phyloP scores from a whole-genome alignment of 352 stramenopile species.

The Phytopythium chamaehyphon region DNA sequence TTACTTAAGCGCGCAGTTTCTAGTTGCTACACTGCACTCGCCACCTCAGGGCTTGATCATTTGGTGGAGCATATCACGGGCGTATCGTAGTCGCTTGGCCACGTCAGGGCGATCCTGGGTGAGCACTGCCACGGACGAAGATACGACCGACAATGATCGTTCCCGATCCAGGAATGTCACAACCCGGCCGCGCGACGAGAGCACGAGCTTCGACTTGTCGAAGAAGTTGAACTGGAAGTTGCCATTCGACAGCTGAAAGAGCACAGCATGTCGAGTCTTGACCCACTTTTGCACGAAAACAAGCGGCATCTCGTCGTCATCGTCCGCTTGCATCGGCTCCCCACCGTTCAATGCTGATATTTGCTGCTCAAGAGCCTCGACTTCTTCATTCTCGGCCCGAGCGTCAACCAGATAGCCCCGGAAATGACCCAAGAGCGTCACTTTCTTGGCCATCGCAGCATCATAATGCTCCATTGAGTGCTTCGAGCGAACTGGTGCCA shows the following conservation, averaged over 20 bases:
- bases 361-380: conserved; percentile 35
- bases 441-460: conserved; percentile 94
- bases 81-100: conserved; percentile 86
- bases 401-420: conserved; percentile 94
- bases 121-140: conserved; percentile 52
- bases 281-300: conserved; percentile 98
- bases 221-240: conserved; percentile 97
- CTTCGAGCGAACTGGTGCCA: conserved; percentile 25
- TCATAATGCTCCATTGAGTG: conserved; percentile 75
- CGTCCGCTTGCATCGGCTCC: conserved; percentile 16
- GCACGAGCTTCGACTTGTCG: conserved; percentile 94
- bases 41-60: conserved; percentile 45
- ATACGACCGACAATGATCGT: conserved; percentile 46
- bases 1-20: background rate
- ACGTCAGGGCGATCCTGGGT: conserved; percentile 60
- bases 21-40: conserved; percentile 3
- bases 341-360: conserved; percentile 23
- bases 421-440: conserved; percentile 97
- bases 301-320: conserved; percentile 30
- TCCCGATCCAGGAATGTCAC: conserved; percentile 90
- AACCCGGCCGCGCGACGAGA: conserved; percentile 87
- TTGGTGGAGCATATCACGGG: conserved; percentile 96
- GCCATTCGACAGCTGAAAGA: conserved; percentile 96
- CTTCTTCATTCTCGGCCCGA: conserved; percentile 48
- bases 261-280: conserved; percentile 96